Base-by-base conservation (phyloP, 345 rosid genomes). In the Erodium maritimum region DNA sequence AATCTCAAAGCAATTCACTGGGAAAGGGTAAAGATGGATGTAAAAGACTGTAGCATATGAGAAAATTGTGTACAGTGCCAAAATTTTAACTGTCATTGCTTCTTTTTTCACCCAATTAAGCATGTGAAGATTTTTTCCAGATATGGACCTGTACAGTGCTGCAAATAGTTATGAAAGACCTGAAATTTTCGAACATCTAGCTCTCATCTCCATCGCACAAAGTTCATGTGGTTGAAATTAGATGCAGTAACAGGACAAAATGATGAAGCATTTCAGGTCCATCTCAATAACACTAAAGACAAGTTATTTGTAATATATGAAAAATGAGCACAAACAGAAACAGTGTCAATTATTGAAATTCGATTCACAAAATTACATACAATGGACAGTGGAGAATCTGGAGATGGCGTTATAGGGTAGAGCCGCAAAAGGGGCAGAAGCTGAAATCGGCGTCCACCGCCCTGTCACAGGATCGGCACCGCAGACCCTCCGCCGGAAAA, bases 341-440 rank as follows among this genome's bases (percentile, higher is more conserved):
- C n/a, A n/a, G n/a, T n/a, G n/a, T n/a, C n/a, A n/a, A n/a, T n/a
- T 29, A 29, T 29, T 29, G 37, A 29, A 29, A 29, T n/a, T n/a
- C n/a, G n/a, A n/a, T n/a, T n/a, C n/a, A n/a, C n/a, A n/a, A n/a
- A n/a, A n/a, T n/a, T n/a, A n/a, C n/a, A n/a, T n/a, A n/a, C n/a
- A n/a, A n/a, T n/a, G n/a, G n/a, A n/a, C n/a, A n/a, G n/a, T n/a
- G n/a, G n/a, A n/a, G n/a, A n/a, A n/a, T n/a, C n/a, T 42, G 12
- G 48, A 42, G 48, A 42, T 42, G 48, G 12, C 16, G 12, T 67
- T 68, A 80, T 69, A 77, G 72, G 59, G 90, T 37, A 57, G 82
- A 76, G 17, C 97, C 95, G 69, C 95, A 88, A 56, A 75, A 88
- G 10, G 98, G 94, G 64, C 98, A 91, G 71, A 86, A 91, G 21